A percentile compares a stretch with the other conserved stretches of the same genome.
Conservation (phyloP, 2,329 filamentous ascomycete species). For the Alternaria brassicicola region DNA sequence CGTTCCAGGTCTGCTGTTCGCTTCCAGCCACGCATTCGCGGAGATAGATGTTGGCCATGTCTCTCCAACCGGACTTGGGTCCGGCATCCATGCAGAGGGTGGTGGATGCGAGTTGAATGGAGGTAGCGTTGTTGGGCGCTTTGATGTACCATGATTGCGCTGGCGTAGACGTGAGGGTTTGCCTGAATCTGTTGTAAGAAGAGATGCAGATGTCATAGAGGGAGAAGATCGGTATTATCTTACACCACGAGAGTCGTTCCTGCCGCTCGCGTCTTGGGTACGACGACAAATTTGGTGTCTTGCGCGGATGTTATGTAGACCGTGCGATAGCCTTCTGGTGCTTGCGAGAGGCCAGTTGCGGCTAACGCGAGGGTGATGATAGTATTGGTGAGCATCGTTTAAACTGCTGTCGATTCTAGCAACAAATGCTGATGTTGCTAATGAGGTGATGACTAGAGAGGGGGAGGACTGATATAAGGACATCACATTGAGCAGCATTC, state of each 20-base stretch:
- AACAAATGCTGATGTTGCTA: not conserved
- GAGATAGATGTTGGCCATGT: constrained; percentile 38
- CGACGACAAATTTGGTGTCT: constrained; percentile 37
- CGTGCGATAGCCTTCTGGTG: constrained; percentile 34
- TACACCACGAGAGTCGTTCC: constrained; percentile 38
- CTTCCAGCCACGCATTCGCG: constrained; percentile 29
- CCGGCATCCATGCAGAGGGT: constrained; percentile 41
- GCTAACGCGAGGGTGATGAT: constrained; percentile 29
- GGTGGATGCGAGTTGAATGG: constrained; percentile 36
- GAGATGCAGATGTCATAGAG: too few relatives aligned
- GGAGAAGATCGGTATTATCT: not conserved
- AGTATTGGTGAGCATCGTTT: constrained; percentile 24
- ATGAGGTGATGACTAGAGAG: not conserved
- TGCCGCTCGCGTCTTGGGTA: constrained; percentile 29
- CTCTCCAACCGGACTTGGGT: constrained; percentile 40
- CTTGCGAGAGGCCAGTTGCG: constrained; percentile 28
- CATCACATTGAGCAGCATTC: not conserved
- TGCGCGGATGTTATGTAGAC: constrained; percentile 41
- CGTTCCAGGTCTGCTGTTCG: constrained; percentile 35
- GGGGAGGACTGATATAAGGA: not conserved
- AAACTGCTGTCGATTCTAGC: not conserved
- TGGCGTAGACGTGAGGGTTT: constrained; percentile 30
- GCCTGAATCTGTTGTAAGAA: constrained; percentile 11
- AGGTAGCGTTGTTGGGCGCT: constrained; percentile 21
- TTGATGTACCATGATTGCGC: constrained; percentile 41